A percentile compares a stretch with the other conserved stretches of the same genome.
Evolutionary conservation across 768 basidiomycete species (phyloP).

Genomic region (Lactarius tabidus): DNA sequence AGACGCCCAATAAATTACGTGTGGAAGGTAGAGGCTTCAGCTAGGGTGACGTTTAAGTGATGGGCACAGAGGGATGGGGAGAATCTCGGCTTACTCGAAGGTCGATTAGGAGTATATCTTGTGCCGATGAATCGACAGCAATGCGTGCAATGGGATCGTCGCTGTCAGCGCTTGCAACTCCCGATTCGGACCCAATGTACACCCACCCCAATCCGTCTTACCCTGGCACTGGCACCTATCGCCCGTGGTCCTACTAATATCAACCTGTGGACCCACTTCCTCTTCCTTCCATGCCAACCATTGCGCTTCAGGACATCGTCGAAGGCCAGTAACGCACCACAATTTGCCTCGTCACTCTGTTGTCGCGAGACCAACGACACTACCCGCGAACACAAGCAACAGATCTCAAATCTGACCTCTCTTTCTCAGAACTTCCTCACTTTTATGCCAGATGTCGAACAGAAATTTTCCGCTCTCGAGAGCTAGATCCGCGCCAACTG

Average conservation of each 20-base stretch:
- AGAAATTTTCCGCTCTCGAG: conserved; percentile 9
- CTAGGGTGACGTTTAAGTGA: conserved; percentile 7
- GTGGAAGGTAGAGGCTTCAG: conserved; percentile 13
- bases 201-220: background rate
- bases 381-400: conserved; percentile 17
- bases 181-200: conserved; percentile 20
- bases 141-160: conserved; percentile 5
- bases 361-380: conserved; percentile 1
- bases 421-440: conserved; percentile 16
- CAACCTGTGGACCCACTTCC: background rate
- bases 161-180: conserved; percentile 5
- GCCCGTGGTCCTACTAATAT: background rate
- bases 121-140: conserved; percentile 10
- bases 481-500: background rate
- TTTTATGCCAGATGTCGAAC: conserved; percentile 20
- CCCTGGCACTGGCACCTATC: background rate
- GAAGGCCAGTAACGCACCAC: conserved; percentile 16
- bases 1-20: conserved; percentile 19
- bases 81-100: conserved; percentile 8
- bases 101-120: conserved; percentile 7
- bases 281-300: conserved; percentile 4
- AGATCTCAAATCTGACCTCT: conserved; percentile 4
- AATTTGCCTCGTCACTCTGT: conserved; percentile 12
- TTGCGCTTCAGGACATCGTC: conserved; percentile 16
- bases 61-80: background rate